Evolutionary conservation across 2,329 filamentous ascomycete genomes (phyloP), one percentile per base, ranked within the genome.

Genomic region (Scortechinia acanthostroma): DNA sequence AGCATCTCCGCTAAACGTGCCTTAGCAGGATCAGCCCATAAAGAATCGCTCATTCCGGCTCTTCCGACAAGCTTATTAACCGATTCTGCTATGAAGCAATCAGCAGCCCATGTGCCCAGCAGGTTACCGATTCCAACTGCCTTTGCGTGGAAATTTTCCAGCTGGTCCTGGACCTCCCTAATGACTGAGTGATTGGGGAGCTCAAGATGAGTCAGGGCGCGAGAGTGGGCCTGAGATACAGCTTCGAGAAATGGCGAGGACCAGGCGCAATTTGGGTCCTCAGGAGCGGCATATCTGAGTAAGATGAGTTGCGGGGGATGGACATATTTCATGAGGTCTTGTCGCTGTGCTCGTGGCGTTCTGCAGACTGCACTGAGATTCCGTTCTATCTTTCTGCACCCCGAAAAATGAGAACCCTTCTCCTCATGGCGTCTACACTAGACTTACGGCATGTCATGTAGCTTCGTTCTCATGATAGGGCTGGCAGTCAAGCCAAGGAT

Each of bases 281-380:
- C 25, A 30, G 10, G n/a, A 10, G n/a, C 25, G 25, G 25, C 25
- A 30, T 30, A 76, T 0, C 53, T 40, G 4, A 66, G 51, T 10
- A 53, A 56, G 2, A 51, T 49, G 22, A 90, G 61, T 5, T 68
- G 56, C 1, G 89, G 89, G n/a, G 68, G 76, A 51, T 88, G 82
- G 2, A 86, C 80, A 52, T 80, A 72, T 17, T 68, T 66, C 16
- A 86, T 58, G 2, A 95, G 73, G 50, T 93, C 86, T 14, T 77
- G 73, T 2, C 85, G 74, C 55, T 91, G 77, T 2, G 74, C 54
- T 2, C 76, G 83, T 0, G 90, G 90, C 1, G 83, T 83, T 48
- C 73, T 76, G 50, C 84, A 86, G 22, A 77, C 68, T 1, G 88
- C 77, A 57, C 90, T 74, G 37, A 95, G 65, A 33, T 85, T 87